Conservation (phyloP, 163 green algal species). For the Volvox carteri region DNA sequence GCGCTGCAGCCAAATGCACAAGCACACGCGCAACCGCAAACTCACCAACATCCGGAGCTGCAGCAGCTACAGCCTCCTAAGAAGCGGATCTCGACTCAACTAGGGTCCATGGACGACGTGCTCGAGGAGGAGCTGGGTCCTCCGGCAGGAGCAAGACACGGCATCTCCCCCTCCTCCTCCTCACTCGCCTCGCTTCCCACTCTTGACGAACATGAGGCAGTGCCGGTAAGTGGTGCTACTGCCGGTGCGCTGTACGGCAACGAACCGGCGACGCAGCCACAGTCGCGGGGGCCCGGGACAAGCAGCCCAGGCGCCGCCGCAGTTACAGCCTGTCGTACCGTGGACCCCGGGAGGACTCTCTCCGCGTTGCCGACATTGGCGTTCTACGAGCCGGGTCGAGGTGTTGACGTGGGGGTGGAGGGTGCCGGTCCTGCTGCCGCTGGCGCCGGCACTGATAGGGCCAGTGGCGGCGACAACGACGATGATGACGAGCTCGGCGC, state of each 20-base stretch:
- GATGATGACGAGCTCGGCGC: not conserved
- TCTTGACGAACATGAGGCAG: not conserved
- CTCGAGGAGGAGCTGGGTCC: not conserved
- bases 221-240: not conserved
- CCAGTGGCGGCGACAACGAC: not conserved
- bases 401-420: too few relatives aligned
- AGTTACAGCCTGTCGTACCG: not conserved
- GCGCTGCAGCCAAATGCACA: too few relatives aligned
- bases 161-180: not conserved
- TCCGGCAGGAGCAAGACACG: too few relatives aligned
- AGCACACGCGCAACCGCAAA: not conserved
- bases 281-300: too few relatives aligned
- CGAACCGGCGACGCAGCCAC: too few relatives aligned
- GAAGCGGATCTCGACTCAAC: not conserved
- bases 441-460: not conserved
- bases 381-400: not conserved
- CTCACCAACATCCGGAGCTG: not conserved
- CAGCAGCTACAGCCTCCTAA: not conserved
- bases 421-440: too few relatives aligned
- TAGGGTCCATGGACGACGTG: not conserved
- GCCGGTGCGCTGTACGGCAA: not conserved
- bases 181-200: conserved; percentile 1
- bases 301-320: too few relatives aligned
- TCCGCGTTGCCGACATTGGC: not conserved
- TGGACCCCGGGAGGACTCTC: not conserved